A percentile compares a stretch with the other conserved stretches of the same genome.
These are phyloP conservation scores for Parasitella parasitica DNA, from an alignment of 371 early-diverging fungal species.

Conservation along the genomic window DNA sequence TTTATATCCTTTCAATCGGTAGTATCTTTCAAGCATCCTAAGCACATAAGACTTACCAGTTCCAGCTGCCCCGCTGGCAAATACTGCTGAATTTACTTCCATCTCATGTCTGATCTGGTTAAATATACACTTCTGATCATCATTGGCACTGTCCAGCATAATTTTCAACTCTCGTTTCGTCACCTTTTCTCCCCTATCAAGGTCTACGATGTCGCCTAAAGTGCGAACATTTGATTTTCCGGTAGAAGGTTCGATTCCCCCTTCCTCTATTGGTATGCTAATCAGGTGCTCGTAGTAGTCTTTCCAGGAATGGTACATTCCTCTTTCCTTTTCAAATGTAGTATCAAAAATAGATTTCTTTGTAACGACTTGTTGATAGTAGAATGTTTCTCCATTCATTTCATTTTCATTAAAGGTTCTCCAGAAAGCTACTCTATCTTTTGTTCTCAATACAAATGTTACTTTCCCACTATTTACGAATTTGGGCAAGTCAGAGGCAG, in stretches of 20 bases:
- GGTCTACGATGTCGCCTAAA: neutral
- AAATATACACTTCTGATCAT: neutral
- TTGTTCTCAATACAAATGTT: neutral
- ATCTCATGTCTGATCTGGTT: neutral
- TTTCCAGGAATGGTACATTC: neutral
- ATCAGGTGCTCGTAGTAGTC: slow-evolving; percentile 3
- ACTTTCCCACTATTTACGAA: neutral
- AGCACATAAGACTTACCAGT: no score
- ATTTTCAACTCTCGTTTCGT: neutral
- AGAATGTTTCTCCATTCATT: neutral
- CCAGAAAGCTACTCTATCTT: neutral
- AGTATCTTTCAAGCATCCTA: no score
- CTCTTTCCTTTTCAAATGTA: neutral
- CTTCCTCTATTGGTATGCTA: neutral
- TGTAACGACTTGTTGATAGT: slow-evolving; percentile 3
- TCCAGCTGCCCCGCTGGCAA: no score
- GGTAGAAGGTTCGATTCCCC: neutral
- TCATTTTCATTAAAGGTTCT: neutral
- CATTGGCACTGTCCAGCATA: neutral
- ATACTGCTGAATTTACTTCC: neutral
- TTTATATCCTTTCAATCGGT: no score
- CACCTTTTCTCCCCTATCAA: neutral
- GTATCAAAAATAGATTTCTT: neutral
- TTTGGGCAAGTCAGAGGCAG: neutral
- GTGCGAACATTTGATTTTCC: neutral